Conservation (phyloP, 148 eudicot species). For the Camellia sinensis region DNA sequence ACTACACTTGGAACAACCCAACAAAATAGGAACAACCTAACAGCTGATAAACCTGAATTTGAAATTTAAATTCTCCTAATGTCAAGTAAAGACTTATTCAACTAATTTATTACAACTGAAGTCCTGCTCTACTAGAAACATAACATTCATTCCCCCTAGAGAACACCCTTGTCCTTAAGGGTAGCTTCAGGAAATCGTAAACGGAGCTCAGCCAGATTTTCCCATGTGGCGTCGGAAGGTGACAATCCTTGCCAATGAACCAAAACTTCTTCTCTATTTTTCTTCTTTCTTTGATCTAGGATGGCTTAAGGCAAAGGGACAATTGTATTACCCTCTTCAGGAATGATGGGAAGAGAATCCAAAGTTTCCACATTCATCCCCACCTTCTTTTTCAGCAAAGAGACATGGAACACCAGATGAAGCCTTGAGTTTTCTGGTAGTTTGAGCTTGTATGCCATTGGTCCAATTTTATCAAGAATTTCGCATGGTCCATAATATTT, state of each 20-base stretch:
- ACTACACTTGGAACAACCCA: too few relatives aligned
- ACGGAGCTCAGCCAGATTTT: not conserved
- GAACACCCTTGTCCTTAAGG: not conserved
- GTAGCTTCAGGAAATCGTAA: not conserved
- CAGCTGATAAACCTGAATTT: too few relatives aligned
- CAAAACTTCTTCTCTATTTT: not conserved
- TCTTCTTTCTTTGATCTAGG: not conserved
- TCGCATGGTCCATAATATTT: not conserved
- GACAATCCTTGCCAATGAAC: constrained; percentile 6
- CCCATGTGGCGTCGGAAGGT: not conserved
- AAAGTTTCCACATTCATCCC: not conserved
- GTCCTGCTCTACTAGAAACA: too few relatives aligned
- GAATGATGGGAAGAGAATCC: not conserved
- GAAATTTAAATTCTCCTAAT: too few relatives aligned
- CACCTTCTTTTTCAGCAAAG: not conserved
- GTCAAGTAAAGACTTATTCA: too few relatives aligned
- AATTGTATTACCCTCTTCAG: not conserved
- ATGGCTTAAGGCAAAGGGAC: not conserved
- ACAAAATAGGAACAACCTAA: too few relatives aligned
- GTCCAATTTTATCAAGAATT: not conserved
- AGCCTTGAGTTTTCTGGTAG: not conserved
- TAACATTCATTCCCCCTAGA: not conserved
- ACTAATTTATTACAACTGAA: too few relatives aligned
- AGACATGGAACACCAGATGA: not conserved
- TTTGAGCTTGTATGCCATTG: not conserved